phyloP scores from a whole-genome alignment of 2,329 filamentous ascomycete species.

The Orbilia quercus region DNA sequence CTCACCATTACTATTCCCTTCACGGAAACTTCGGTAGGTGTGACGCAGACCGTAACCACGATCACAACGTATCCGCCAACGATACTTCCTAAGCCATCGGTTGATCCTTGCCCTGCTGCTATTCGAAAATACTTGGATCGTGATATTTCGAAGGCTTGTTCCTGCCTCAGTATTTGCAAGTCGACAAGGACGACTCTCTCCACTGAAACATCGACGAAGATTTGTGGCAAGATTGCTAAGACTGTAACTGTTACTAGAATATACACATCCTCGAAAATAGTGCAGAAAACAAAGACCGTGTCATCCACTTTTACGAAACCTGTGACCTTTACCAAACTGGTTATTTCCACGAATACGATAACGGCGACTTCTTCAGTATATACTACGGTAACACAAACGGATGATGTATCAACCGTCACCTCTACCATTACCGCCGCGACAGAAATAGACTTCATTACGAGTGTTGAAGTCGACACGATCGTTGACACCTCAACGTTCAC shows the following conservation, averaged over 20 bases:
- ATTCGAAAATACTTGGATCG: neutral
- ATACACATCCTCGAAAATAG: neutral
- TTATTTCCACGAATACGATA: neutral
- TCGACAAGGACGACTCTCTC: neutral
- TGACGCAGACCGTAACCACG: neutral
- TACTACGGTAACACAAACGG: neutral
- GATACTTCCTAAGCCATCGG: neutral
- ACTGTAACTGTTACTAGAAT: neutral
- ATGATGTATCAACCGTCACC: neutral
- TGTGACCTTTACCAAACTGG: neutral
- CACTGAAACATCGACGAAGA: neutral
- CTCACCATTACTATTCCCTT: neutral
- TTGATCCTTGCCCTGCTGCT: neutral
- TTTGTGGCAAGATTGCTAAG: neutral
- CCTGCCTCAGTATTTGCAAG: neutral
- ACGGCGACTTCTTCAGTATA: neutral
- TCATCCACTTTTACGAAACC: neutral
- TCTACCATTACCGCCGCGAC: neutral
- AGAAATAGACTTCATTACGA: neutral
- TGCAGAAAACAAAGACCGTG: neutral
- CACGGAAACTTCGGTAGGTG: neutral
- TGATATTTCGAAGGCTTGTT: conserved; percentile 3
- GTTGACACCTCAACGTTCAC: neutral
- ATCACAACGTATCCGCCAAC: neutral
- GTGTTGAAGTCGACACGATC: neutral